Conservation (phyloP, 1,139 yeast species). For the Geotrichum histeridarum region DNA sequence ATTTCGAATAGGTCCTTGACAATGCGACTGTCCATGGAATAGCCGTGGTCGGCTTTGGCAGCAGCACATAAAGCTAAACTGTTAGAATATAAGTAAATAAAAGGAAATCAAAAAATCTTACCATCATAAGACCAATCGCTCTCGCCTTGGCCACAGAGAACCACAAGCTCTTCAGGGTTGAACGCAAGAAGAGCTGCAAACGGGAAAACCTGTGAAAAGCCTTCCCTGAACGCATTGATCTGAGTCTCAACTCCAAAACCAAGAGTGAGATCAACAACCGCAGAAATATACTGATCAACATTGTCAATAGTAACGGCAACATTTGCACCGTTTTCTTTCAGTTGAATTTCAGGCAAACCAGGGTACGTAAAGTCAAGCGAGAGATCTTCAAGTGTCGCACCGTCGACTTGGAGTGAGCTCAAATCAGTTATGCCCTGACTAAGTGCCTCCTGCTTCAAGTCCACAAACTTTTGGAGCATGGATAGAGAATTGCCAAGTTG, state of each 20-base stretch:
- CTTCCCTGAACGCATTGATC: slow-evolving; percentile 64
- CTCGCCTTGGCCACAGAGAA: slow-evolving; percentile 64
- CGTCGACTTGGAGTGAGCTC: slow-evolving; percentile 39
- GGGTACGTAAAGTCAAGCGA: slow-evolving; percentile 68
- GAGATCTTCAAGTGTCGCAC: slow-evolving; percentile 48
- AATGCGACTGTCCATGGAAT: slow-evolving; percentile 61
- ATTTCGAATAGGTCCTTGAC: slow-evolving; percentile 57
- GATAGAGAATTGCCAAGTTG: slow-evolving; percentile 57
- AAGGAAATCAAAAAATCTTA: not conserved
- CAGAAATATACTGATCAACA: slow-evolving; percentile 52
- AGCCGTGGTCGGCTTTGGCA: slow-evolving; percentile 88
- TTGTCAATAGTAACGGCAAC: slow-evolving; percentile 50
- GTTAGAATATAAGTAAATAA: not conserved
- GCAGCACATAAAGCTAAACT: slow-evolving; percentile 47
- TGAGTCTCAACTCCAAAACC: slow-evolving; percentile 63
- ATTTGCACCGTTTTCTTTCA: slow-evolving; percentile 53
- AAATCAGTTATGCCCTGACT: slow-evolving; percentile 22
- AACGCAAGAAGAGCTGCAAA: slow-evolving; percentile 66
- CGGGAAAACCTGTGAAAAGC: slow-evolving; percentile 83
- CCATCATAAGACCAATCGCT: slow-evolving; percentile 75
- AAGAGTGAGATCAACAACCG: slow-evolving; percentile 57
- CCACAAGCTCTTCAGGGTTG: slow-evolving; percentile 65
- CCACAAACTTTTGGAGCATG: slow-evolving; percentile 46
- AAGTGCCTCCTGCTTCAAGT: slow-evolving; percentile 21
- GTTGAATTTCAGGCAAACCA: slow-evolving; percentile 60